Conservation (phyloP, 2,329 filamentous ascomycete genomes). For the Hypoxylon sp. region DNA sequence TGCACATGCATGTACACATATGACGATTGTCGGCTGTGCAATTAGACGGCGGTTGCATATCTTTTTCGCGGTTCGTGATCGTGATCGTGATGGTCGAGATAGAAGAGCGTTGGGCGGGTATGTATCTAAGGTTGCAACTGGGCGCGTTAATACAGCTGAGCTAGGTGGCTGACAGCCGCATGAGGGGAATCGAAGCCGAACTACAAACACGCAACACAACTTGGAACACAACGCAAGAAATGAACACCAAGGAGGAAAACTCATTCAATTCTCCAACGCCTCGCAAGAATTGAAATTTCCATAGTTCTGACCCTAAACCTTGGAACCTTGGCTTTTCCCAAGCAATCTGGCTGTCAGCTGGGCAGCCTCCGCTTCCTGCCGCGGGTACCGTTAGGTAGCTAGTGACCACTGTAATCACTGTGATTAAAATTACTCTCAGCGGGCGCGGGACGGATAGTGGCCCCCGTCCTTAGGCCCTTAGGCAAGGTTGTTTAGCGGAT, state of each 20-base stretch:
- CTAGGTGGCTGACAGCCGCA: background rate
- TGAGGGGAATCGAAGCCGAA: too few species aligned
- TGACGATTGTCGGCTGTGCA: constrained; percentile 21
- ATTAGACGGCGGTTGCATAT: constrained; percentile 9
- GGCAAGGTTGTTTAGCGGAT: constrained; percentile 37
- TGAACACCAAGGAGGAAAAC: background rate
- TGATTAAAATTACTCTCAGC: constrained; percentile 39
- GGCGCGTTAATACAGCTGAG: constrained; percentile 6
- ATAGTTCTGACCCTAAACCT: constrained; percentile 23
- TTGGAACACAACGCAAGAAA: background rate
- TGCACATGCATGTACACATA: background rate
- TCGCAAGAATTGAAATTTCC: constrained; percentile 21
- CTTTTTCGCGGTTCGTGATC: background rate
- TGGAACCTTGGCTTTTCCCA: constrained; percentile 1
- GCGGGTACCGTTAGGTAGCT: constrained; percentile 14
- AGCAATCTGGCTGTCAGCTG: too few species aligned
- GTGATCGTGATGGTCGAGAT: background rate
- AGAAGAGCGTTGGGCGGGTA: background rate
- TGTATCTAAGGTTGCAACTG: constrained; percentile 9
- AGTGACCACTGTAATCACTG: constrained; percentile 19
- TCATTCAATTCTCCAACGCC: background rate
- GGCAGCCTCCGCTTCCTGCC: constrained; percentile 32
- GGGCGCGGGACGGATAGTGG: constrained; percentile 36
- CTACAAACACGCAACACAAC: background rate
- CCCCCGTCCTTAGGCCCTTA: constrained; percentile 15